Evolutionary conservation across 768 basidiomycete species (phyloP), one percentile per base, ranked within the genome.

Genomic region (Tylopilus subfusipes): DNA sequence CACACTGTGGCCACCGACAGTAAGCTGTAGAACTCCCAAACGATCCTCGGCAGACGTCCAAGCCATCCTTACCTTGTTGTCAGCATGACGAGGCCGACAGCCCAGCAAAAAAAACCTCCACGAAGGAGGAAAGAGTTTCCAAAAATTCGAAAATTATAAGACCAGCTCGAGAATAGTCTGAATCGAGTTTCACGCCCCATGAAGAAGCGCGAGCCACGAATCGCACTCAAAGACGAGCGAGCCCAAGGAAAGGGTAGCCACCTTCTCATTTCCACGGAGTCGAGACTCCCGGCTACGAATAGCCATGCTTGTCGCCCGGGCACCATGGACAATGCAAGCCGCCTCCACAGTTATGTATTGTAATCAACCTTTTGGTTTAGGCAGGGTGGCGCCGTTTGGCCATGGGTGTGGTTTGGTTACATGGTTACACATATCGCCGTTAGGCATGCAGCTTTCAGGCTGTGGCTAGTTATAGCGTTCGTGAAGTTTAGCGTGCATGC

Each of bases 101-200:
- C 25, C 6, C 38, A 50, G 14, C 2, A 16, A 25, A 31, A 29
- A 52, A 22, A 36, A 43, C 54, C 57, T 62, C 63, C 53, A 54
- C 63, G 34, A 64, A 59, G 53, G 38, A 24, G 22, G 40, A 24
- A n/a, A 13, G 38, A 39, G 38, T n/a, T 8, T n/a, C 34, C n/a
- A 47, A 61, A 62, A 60, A 59, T 38, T 57, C 13, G 2, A 36
- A 36, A 36, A n/a, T n/a, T n/a, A n/a, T 7, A 48, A 22, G 55
- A 64, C 66, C 66, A 68, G 64, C 16, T 56, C 62, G 22, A 68
- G 64, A 68, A 48, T 58, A 69, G 64, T 68, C 68, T 69, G 68
- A 68, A 67, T 65, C 64, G 67, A 61, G 69, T 69, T 69, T 48
- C 64, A 60, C 69, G 25, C 56, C n/a, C 22, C 52, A 13, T 18